Conservation (phyloP, 441 rosid species). For the Pelargonium exstipulatum region DNA sequence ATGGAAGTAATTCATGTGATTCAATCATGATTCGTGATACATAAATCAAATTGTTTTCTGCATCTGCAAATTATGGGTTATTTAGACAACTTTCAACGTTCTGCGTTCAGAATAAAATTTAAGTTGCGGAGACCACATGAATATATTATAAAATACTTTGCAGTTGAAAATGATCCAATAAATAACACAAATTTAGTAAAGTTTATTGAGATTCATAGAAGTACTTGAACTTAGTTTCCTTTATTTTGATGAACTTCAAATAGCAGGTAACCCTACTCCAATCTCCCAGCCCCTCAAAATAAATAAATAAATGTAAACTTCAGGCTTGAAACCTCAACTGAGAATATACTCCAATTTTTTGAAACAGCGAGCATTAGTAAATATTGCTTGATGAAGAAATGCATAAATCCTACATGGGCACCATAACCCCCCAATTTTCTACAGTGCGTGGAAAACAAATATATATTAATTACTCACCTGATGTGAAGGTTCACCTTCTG, state of each 20-base stretch:
- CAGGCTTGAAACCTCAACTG: not conserved
- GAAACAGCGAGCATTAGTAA: not conserved
- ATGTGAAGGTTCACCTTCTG: constrained; percentile 23
- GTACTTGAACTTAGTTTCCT: too few relatives aligned
- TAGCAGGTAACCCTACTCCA: not conserved
- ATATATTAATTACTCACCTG: constrained; percentile 31
- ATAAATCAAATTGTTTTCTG: not conserved
- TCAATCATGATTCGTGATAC: not conserved
- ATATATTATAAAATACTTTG: too few relatives aligned
- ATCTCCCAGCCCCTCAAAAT: not conserved
- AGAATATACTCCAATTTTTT: too few relatives aligned
- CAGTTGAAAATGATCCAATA: too few relatives aligned
- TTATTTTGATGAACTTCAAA: not conserved
- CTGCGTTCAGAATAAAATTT: too few relatives aligned
- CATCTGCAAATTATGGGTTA: too few relatives aligned
- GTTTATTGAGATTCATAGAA: too few relatives aligned
- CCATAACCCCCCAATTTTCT: not conserved
- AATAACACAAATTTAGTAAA: too few relatives aligned
- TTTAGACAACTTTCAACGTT: too few relatives aligned
- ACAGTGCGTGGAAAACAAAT: constrained; percentile 6
- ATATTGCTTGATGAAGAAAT: not conserved
- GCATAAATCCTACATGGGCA: not conserved
- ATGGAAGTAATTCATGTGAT: not conserved
- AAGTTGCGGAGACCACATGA: too few relatives aligned
- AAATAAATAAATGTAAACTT: not conserved